These are phyloP conservation scores for Lecanoromycetidae sp. DNA, from an alignment of 2,329 filamentous ascomycete genomes.

Conservation along the genomic window DNA sequence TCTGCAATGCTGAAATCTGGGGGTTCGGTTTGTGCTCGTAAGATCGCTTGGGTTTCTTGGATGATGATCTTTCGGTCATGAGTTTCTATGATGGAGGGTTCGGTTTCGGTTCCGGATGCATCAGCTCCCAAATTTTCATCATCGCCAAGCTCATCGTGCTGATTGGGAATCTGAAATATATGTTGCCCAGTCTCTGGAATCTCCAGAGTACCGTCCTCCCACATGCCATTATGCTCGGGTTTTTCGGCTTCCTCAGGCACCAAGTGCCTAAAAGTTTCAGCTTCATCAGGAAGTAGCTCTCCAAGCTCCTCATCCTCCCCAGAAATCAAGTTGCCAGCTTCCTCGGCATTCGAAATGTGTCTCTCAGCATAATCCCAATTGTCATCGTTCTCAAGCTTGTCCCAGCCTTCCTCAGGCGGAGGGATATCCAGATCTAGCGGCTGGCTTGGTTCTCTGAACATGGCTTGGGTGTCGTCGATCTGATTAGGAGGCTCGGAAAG, in stretches of 20 bases:
- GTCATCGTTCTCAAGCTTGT: constrained; percentile 13
- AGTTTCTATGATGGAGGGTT: constrained; percentile 5
- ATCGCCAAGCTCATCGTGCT: constrained; percentile 22
- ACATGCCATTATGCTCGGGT: neutral
- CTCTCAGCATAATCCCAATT: neutral
- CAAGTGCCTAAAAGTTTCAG: too few relatives aligned
- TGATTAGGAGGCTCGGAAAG: constrained; percentile 4
- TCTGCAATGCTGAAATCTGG: constrained; percentile 16
- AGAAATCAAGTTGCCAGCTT: too few relatives aligned
- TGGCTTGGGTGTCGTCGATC: constrained; percentile 7
- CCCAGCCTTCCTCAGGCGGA: constrained; percentile 22
- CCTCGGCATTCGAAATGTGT: neutral
- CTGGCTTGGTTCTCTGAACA: constrained; percentile 10
- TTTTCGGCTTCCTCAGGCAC: neutral
- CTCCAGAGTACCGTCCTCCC: too few relatives aligned
- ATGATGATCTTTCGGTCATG: constrained; percentile 1
- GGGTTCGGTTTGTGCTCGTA: constrained; percentile 17
- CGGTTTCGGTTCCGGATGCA: neutral
- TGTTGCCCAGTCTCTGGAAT: too few relatives aligned
- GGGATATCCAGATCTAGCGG: constrained; percentile 19
- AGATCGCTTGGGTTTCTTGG: constrained; percentile 13
- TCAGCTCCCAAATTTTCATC: constrained; percentile 6
- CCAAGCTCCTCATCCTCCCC: too few relatives aligned
- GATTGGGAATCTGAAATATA: constrained; percentile 19
- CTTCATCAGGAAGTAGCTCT: too few relatives aligned